These are phyloP conservation scores for Ramalina intermedia DNA, from an alignment of 495 filamentous ascomycete species.

Conservation along the genomic window DNA sequence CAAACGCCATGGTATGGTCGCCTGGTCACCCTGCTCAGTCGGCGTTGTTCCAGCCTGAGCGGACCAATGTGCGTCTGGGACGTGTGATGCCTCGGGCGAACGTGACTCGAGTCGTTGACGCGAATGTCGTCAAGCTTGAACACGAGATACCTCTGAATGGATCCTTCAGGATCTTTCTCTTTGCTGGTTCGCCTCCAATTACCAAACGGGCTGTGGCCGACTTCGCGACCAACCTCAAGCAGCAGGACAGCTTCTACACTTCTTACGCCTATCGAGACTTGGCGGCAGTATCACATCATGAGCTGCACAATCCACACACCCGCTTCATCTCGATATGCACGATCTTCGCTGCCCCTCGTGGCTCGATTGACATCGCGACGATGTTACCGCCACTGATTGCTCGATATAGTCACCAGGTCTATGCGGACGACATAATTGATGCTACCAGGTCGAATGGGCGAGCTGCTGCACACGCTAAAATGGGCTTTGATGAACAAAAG, in stretches of 20 bases:
- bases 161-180: constrained; percentile 73
- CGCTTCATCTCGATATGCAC: constrained; percentile 65
- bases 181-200: constrained; percentile 51
- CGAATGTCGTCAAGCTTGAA: constrained; percentile 75
- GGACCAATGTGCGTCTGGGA: constrained; percentile 48
- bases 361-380: constrained; percentile 47
- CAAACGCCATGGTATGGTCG: constrained; percentile 57
- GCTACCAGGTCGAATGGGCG: constrained; percentile 48
- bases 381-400: constrained; percentile 53
- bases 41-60: constrained; percentile 45
- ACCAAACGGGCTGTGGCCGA: constrained; percentile 50
- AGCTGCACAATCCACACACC: constrained; percentile 70
- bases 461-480: constrained; percentile 72
- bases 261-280: constrained; percentile 45
- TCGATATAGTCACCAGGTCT: constrained; percentile 69
- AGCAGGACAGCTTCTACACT: constrained; percentile 54
- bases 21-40: constrained; percentile 58
- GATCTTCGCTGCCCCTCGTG: constrained; percentile 50
- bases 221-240: constrained; percentile 47
- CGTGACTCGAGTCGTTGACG: constrained; percentile 71
- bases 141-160: constrained; percentile 81
- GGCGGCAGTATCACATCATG: constrained; percentile 55
- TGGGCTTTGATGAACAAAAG: constrained; percentile 58
- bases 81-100: constrained; percentile 58
- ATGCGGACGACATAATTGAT: constrained; percentile 75